Evolutionary conservation across 1,284 basidiomycete genomes (phyloP), one percentile per base, ranked within the genome.

Genomic region (Rhodotorula sp.): DNA sequence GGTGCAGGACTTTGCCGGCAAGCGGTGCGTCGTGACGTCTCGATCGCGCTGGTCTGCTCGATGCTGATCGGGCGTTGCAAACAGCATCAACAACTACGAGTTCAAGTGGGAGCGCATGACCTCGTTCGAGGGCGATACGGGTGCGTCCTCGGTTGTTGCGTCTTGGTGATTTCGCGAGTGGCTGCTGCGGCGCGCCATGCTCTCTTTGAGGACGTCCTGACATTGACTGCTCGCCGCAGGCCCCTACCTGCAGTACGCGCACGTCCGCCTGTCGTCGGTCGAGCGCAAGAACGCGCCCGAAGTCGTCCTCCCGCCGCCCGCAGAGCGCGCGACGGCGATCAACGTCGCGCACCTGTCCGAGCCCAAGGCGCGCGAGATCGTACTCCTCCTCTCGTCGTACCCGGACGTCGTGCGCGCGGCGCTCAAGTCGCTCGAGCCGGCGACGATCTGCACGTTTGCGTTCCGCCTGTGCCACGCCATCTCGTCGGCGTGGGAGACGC

Each of bases 1-100:
- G 85, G 95, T 99, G 77, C 97, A 99, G 83, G 96, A 99, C 82
- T 94, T 98, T 93, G 86, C 89, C 55, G 93, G 91, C 42, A 97
- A 95, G 83, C 85, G 92, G 92, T 92, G 77, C 60, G 85, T 80
- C 17, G 21, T 7, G 27, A 2, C 8, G 23, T 45, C 58, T 21
- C 41, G 7, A 3, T 7, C 19, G 53, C 61, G 10, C 21, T 16
- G 2, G 42, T 19, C 46, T 4, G 57, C 42, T 21, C 41, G 1
- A 17, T 34, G 27, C 48, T 34, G 46, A 60, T 27, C 10, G 8
- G 19, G 7, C 7, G 17, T 17, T 13, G 17, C 48, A 17, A 59
- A 27, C 76, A 94, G 96, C 74, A 91, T 97, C 82, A 97, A 97
- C 84, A 95, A 97, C 84, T 99, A 99, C 84, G 89, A 86, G 21